Conservation (phyloP, 768 basidiomycete genomes). For the Lentinula guzmanii region DNA sequence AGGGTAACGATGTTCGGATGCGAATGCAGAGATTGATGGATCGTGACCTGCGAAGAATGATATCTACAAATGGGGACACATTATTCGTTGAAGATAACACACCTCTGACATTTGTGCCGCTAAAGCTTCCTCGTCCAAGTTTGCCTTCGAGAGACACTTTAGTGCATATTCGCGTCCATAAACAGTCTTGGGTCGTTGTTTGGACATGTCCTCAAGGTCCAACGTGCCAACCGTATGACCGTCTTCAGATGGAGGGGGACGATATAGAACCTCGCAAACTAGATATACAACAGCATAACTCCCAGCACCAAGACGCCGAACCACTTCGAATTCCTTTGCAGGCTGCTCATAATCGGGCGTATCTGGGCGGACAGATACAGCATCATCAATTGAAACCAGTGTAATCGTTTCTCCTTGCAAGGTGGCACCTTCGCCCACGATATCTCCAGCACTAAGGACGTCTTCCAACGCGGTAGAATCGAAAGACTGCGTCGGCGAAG, state of each 20-base stretch:
- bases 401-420: conserved; percentile 65
- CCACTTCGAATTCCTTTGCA: conserved; percentile 74
- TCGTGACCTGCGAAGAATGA: conserved; percentile 58
- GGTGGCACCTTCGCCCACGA: conserved; percentile 59
- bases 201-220: conserved; percentile 40
- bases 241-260: conserved; percentile 43
- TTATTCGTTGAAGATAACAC: conserved; percentile 12
- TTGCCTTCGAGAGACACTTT: conserved; percentile 92
- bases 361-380: conserved; percentile 21
- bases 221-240: conserved; percentile 53
- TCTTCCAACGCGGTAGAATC: conserved; percentile 44
- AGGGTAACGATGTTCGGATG: conserved; percentile 96
- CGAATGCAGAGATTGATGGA: conserved; percentile 86
- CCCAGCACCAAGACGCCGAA: conserved; percentile 80
- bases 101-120: conserved; percentile 90
- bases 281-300: conserved; percentile 94
- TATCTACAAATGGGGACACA: conserved; percentile 3
- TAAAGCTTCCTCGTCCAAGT: conserved; percentile 85
- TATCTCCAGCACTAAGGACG: conserved; percentile 67
- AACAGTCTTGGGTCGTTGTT: conserved; percentile 28
- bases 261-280: conserved; percentile 65
- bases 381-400: conserved; percentile 44
- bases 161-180: conserved; percentile 89
- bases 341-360: conserved; percentile 35
- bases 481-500: conserved; percentile 21